phyloP scores from a whole-genome alignment of 73 alveolate species.

The Paramecium sexaurelia region DNA sequence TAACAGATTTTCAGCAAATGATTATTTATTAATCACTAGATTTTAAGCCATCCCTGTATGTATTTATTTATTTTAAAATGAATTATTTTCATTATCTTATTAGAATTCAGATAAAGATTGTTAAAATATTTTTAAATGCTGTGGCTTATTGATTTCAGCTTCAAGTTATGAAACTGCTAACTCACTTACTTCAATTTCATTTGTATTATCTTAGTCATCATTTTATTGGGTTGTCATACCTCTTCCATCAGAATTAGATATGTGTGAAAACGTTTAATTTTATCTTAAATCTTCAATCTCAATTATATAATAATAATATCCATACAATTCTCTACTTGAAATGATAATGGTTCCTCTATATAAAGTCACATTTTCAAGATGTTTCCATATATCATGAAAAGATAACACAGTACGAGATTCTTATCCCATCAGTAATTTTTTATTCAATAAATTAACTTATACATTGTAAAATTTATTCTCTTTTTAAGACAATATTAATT shows the following conservation, averaged over 20 bases:
- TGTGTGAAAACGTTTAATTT: neutral
- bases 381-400: neutral
- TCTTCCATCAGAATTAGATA: neutral
- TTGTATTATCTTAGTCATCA: neutral
- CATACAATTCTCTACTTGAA: neutral
- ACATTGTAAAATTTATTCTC: neutral
- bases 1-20: neutral
- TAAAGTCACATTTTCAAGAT: neutral
- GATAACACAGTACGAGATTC: neutral
- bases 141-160: neutral
- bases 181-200: neutral
- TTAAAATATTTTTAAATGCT: neutral
- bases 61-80: neutral
- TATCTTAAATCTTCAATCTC: constrained; percentile 15
- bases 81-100: neutral
- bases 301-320: neutral
- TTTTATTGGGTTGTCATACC: neutral
- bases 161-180: neutral
- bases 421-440: neutral
- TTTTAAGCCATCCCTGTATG: neutral
- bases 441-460: neutral
- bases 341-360: neutral
- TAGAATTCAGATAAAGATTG: neutral
- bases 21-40: neutral
- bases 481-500: neutral